Evolutionary conservation across 1,139 yeast genomes (phyloP).

Genomic region (Maudiozyma humilis): DNA sequence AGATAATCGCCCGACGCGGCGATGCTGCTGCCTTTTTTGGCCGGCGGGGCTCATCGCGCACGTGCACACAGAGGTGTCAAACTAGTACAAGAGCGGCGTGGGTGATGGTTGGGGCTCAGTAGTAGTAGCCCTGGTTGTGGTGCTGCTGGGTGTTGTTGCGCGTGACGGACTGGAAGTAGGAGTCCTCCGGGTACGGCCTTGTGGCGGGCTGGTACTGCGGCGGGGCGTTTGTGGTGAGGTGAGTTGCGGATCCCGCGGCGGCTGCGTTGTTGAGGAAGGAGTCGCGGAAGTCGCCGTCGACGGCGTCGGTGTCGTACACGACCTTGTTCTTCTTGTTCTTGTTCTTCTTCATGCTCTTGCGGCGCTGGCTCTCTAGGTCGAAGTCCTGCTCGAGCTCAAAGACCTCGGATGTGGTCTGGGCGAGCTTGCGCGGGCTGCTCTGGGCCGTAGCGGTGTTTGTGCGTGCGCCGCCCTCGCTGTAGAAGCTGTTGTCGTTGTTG

Average conservation of each 20-base stretch:
- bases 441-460: constrained; percentile 15
- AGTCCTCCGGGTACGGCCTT: constrained; percentile 6
- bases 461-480: constrained; percentile 6
- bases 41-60: no score
- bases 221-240: no score
- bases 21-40: no score
- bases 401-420: no score
- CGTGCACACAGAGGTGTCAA: no score
- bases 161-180: not conserved
- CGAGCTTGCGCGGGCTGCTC: no score
- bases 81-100: no score
- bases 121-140: not conserved
- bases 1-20: no score
- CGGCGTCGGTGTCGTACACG: constrained; percentile 1
- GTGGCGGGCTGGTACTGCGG: no score
- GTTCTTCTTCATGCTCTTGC: constrained; percentile 8
- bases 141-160: not conserved
- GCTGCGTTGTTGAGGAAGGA: constrained; percentile 1
- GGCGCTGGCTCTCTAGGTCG: constrained; percentile 28
- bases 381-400: constrained; percentile 28
- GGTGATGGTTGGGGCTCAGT: no score
- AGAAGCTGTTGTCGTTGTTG: constrained; percentile 11
- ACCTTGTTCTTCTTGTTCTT: no score
- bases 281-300: not conserved
- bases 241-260: not conserved